Conservation (phyloP, 148 eudicot species). For the Agrostemma githago region DNA sequence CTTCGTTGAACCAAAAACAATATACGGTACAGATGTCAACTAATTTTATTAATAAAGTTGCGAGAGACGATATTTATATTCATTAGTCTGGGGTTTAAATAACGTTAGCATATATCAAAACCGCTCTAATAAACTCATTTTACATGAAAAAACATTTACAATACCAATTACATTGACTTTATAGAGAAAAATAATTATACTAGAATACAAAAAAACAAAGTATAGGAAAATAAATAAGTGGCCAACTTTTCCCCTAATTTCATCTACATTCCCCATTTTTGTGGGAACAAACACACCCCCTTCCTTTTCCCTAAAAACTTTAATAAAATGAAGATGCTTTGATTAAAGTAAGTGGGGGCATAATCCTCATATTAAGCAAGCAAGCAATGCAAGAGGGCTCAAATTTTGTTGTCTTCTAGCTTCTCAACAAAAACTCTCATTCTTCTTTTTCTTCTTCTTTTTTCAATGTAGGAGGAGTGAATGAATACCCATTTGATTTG, state of each 20-base stretch:
- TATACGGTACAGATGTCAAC: too few species aligned
- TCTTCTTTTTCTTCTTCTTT: background rate
- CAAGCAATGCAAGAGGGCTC: slow-evolving; percentile 7
- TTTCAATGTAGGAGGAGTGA: background rate
- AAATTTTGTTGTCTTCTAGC: background rate
- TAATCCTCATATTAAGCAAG: slow-evolving; percentile 30
- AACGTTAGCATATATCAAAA: too few species aligned
- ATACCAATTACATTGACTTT: background rate
- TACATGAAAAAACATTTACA: background rate
- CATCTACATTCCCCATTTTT: slow-evolving; percentile 20
- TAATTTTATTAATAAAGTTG: too few species aligned
- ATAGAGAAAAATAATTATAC: background rate
- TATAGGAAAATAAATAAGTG: background rate
- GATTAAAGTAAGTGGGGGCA: slow-evolving; percentile 14
- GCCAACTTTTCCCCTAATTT: slow-evolving; percentile 23
- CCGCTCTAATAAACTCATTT: too few species aligned
- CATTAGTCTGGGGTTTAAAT: too few species aligned
- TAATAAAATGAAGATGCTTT: slow-evolving; percentile 12
- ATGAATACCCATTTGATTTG: background rate
- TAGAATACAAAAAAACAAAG: background rate
- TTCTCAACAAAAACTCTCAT: background rate
- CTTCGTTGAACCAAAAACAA: too few species aligned
- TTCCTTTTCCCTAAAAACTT: slow-evolving; percentile 8
- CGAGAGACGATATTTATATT: too few species aligned
- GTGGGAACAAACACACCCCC: slow-evolving; percentile 1